These are phyloP conservation scores for cucumber (Cucumis sativus) DNA, from an alignment of 306 rosid genomes.

Conservation along the genomic window DNA sequence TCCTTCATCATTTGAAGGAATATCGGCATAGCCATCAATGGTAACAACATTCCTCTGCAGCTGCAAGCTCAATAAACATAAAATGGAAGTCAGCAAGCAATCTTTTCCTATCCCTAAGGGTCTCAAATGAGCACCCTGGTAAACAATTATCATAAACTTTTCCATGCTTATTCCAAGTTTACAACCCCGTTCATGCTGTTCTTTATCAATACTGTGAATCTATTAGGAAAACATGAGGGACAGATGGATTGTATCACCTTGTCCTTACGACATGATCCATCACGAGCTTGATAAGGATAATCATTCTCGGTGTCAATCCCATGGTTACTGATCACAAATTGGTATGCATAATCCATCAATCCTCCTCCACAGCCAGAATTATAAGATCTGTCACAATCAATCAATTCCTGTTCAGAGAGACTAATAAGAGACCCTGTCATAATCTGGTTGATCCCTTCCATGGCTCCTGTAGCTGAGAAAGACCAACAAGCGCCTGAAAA, in stretches of 20 bases:
- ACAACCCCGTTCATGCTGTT: not conserved
- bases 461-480: constrained; percentile 85
- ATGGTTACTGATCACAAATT: constrained; percentile 58
- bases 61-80: constrained; percentile 24
- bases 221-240: not conserved
- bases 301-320: constrained; percentile 83
- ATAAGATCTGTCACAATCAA: constrained; percentile 64
- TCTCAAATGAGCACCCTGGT: not conserved
- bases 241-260: constrained; percentile 30
- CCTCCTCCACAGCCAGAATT: constrained; percentile 79
- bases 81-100: not conserved
- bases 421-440: constrained; percentile 74
- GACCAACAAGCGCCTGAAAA: constrained; percentile 88
- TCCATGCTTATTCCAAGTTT: not conserved
- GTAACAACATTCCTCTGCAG: constrained; percentile 55
- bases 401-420: constrained; percentile 82
- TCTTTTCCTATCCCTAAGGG: not conserved
- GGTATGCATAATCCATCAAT: constrained; percentile 69
- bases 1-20: constrained; percentile 45
- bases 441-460: constrained; percentile 86
- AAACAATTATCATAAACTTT: not conserved
- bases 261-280: constrained; percentile 33
- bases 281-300: constrained; percentile 45
- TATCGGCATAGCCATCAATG: constrained; percentile 62
- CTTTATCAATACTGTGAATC: not conserved